A percentile compares a stretch with the other conserved stretches of the same genome.
Conservation (phyloP, 495 filamentous ascomycete genomes). For the Penicillium riverlandense region DNA sequence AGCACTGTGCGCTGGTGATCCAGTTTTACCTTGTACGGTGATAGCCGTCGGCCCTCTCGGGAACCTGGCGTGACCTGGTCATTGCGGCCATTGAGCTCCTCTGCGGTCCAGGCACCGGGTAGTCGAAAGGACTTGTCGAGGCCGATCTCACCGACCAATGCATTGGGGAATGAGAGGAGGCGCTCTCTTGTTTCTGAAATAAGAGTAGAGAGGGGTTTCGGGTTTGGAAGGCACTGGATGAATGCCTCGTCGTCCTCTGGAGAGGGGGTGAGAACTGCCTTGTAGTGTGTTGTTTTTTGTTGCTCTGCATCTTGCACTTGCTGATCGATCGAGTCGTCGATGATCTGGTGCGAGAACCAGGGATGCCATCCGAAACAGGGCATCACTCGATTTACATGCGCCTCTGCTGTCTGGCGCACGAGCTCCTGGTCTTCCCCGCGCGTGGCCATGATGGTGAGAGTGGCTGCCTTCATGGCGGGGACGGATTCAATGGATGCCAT, state of each 20-base stretch:
- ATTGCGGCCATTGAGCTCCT: conserved; percentile 46
- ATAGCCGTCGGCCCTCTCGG: conserved; percentile 68
- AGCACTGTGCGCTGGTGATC: conserved; percentile 72
- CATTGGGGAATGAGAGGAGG: conserved; percentile 55
- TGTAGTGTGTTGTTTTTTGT: conserved; percentile 60
- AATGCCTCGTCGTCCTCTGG: conserved; percentile 49
- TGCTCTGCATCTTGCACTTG: not conserved
- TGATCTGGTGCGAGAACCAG: conserved; percentile 91
- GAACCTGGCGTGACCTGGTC: conserved; percentile 67
- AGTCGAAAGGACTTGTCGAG: conserved; percentile 82
- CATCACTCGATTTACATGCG: conserved; percentile 39
- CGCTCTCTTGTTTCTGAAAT: conserved; percentile 57
- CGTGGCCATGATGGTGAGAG: conserved; percentile 84
- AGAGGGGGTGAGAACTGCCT: conserved; percentile 52
- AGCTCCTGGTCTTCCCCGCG: conserved; percentile 80
- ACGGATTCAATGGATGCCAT: conserved; percentile 64
- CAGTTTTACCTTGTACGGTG: conserved; percentile 66
- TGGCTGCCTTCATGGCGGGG: conserved; percentile 65
- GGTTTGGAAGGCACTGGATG: conserved; percentile 60
- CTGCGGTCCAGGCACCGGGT: conserved; percentile 53
- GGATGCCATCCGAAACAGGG: conserved; percentile 98
- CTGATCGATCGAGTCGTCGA: conserved; percentile 49
- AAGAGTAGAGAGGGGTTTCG: conserved; percentile 58
- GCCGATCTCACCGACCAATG: conserved; percentile 84
- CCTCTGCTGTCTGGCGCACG: conserved; percentile 59